Evolutionary conservation across 768 basidiomycete genomes (phyloP).

Genomic region (Lentinula boryana): DNA sequence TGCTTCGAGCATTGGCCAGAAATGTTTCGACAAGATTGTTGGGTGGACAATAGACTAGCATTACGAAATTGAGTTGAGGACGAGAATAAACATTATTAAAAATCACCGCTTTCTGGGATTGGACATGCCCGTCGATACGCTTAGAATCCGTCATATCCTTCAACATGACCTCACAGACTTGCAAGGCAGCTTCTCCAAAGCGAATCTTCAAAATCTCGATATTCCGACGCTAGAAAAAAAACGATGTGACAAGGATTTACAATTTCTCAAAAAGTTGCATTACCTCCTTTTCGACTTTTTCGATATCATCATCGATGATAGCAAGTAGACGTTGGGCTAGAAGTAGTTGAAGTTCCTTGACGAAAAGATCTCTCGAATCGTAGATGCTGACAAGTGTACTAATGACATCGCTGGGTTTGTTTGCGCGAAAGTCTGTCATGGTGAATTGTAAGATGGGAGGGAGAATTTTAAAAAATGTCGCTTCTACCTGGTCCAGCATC

Average conservation of each 20-base stretch:
- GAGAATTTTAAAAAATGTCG: conserved; percentile 10
- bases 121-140: conserved; percentile 83
- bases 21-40: conserved; percentile 87
- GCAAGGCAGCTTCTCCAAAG: conserved; percentile 89
- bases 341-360: conserved; percentile 90
- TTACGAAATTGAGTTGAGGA: background rate
- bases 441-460: background rate
- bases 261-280: background rate
- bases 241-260: background rate
- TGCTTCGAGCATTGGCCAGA: conserved; percentile 86
- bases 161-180: conserved; percentile 98
- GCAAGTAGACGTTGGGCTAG: conserved; percentile 83
- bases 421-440: conserved; percentile 77
- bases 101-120: conserved; percentile 62
- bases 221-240: conserved; percentile 63
- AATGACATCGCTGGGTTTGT: conserved; percentile 88
- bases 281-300: conserved; percentile 71
- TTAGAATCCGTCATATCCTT: conserved; percentile 95
- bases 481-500: conserved; percentile 89
- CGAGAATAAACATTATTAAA: background rate
- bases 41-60: conserved; percentile 74
- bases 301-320: conserved; percentile 74
- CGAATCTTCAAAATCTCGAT: conserved; percentile 93
- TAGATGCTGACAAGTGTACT: conserved; percentile 97
- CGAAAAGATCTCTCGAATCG: conserved; percentile 92